These are phyloP conservation scores for Saccharomyces hybrid DNA, from an alignment of 1,139 yeast genomes.

Conservation along the genomic window DNA sequence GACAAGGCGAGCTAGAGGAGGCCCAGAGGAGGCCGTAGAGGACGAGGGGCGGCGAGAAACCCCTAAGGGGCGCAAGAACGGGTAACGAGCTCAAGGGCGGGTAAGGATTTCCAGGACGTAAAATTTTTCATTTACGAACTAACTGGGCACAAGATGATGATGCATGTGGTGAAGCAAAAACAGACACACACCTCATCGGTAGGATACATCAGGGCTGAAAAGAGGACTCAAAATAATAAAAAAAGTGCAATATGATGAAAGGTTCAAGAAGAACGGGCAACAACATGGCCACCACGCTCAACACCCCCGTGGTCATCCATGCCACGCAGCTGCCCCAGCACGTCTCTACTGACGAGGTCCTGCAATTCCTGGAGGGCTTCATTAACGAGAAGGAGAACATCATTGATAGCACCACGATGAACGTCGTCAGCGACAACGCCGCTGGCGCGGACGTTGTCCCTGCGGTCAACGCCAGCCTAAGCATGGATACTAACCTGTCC, in stretches of 20 bases:
- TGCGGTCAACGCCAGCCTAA: conserved; percentile 6
- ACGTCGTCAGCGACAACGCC: conserved; percentile 6
- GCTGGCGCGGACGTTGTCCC: conserved; percentile 3
- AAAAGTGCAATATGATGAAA: conserved; percentile 22
- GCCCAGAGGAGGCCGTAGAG: neutral
- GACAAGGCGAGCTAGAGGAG: neutral
- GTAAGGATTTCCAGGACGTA: neutral
- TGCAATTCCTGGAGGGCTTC: conserved; percentile 39
- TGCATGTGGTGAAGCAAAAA: neutral
- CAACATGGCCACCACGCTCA: conserved; percentile 38
- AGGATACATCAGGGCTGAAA: neutral
- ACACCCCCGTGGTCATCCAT: conserved; percentile 43
- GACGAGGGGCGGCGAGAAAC: neutral
- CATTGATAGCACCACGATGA: conserved; percentile 12
- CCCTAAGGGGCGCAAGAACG: neutral
- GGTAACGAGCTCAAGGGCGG: neutral
- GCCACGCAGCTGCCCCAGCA: conserved; percentile 28
- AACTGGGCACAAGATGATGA: conserved; percentile 1
- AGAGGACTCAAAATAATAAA: neutral
- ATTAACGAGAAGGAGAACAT: conserved; percentile 32
- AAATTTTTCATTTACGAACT: neutral
- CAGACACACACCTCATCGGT: neutral
- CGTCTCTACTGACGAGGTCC: conserved; percentile 38
- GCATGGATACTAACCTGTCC: conserved; percentile 27
- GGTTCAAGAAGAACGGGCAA: conserved; percentile 36